phyloP scores from a whole-genome alignment of 208 protist species.

The Wallacemonas sp. region DNA sequence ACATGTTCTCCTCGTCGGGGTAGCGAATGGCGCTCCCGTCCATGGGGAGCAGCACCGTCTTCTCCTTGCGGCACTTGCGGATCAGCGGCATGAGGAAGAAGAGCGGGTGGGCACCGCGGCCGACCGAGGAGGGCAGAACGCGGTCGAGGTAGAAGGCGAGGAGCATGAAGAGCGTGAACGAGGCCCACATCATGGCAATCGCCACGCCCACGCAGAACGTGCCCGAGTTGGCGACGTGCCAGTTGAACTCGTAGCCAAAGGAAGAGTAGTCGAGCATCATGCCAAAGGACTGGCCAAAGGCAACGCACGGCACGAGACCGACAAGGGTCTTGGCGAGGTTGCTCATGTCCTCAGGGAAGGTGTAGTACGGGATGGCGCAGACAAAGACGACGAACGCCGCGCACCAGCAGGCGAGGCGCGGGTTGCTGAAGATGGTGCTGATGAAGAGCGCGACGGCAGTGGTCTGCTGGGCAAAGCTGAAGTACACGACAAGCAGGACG shows the following conservation, averaged over 20 bases:
- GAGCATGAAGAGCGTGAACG: constrained; percentile 61
- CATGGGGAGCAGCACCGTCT: constrained; percentile 31
- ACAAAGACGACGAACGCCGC: constrained; percentile 72
- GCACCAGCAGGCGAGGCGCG: constrained; percentile 64
- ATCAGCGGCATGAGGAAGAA: constrained; percentile 71
- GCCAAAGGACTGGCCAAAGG: constrained; percentile 51
- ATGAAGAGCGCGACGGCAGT: constrained; percentile 71
- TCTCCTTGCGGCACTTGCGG: constrained; percentile 38
- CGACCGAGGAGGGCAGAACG: constrained; percentile 69
- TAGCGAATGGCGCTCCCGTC: constrained; percentile 13
- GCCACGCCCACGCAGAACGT: constrained; percentile 52
- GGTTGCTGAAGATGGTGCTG: constrained; percentile 78
- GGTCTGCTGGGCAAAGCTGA: constrained; percentile 74
- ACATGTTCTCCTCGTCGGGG: background rate
- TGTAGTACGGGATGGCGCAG: constrained; percentile 64
- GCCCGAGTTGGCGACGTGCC: constrained; percentile 33
- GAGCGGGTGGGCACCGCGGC: constrained; percentile 53
- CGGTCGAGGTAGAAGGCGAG: constrained; percentile 86
- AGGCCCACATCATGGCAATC: constrained; percentile 82
- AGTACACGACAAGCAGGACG: constrained; percentile 75
- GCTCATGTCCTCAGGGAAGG: constrained; percentile 59
- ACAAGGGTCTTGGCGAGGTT: constrained; percentile 40
- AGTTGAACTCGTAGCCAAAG: constrained; percentile 40
- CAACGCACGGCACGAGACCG: constrained; percentile 64
- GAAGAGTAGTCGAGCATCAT: constrained; percentile 60